Evolutionary conservation across 2,329 filamentous ascomycete species (phyloP).

Genomic region (Claviceps paspali): DNA sequence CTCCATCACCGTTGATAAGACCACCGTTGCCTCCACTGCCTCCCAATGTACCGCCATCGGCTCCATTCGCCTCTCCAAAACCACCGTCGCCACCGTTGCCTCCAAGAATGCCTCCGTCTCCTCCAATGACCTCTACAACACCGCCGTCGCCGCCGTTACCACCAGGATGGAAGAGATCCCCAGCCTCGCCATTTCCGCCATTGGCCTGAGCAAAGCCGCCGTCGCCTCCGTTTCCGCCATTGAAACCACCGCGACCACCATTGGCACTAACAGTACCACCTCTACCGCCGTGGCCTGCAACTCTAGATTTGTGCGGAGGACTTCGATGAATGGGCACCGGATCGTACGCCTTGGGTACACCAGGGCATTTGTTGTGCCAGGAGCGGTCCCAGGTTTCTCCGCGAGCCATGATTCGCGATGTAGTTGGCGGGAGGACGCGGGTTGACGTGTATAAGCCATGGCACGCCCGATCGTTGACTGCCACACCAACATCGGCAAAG

Average conservation of each 20-base stretch:
- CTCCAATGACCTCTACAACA: not conserved
- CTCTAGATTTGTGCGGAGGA: too few species aligned
- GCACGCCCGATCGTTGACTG: not conserved
- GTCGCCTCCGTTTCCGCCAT: not conserved
- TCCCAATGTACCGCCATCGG: not conserved
- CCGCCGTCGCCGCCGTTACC: not conserved
- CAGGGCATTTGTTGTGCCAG: not conserved
- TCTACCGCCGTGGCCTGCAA: not conserved
- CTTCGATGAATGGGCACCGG: not conserved
- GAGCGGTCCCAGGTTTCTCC: not conserved
- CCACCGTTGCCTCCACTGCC: too few species aligned
- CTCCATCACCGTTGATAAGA: too few species aligned
- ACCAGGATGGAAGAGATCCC: too few species aligned
- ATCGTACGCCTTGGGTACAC: not conserved
- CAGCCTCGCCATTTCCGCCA: not conserved
- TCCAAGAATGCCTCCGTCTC: not conserved
- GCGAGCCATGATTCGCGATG: not conserved
- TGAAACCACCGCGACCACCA: not conserved
- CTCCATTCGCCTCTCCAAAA: not conserved
- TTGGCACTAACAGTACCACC: not conserved
- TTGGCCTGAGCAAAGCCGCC: not conserved
- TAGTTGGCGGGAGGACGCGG: conserved; percentile 1
- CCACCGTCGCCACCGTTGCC: not conserved
- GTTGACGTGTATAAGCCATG: not conserved
- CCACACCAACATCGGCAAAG: not conserved